Conservation (phyloP, 2,329 filamentous ascomycete genomes). For the Fusarium compactum region DNA sequence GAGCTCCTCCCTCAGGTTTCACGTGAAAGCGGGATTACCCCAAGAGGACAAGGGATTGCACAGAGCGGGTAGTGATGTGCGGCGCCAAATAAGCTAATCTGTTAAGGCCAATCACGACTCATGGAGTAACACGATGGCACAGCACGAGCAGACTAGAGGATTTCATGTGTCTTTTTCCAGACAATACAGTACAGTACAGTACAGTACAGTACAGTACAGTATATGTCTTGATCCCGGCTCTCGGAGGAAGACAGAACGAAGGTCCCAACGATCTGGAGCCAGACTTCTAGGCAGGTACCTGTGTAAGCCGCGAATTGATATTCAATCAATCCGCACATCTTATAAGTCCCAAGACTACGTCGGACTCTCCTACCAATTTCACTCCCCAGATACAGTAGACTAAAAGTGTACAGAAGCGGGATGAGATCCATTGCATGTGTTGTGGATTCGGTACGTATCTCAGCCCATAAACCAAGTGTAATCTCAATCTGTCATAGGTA, state of each 20-base stretch:
- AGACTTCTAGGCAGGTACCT: no score
- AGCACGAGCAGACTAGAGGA: conserved; percentile 10
- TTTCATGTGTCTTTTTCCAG: not conserved
- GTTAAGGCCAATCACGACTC: conserved; percentile 19
- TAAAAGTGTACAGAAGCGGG: not conserved
- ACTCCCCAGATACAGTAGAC: not conserved
- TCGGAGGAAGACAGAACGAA: conserved; percentile 23
- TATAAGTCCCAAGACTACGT: not conserved
- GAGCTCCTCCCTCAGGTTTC: conserved; percentile 32
- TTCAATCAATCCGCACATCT: not conserved
- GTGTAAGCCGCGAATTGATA: not conserved
- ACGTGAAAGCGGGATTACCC: conserved; percentile 28
- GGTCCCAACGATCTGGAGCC: conserved; percentile 1
- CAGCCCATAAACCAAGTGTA: conserved; percentile 34
- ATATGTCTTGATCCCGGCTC: conserved; percentile 39
- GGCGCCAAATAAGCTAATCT: conserved; percentile 33
- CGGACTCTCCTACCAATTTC: conserved; percentile 22
- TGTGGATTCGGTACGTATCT: conserved; percentile 35
- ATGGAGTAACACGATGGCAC: conserved; percentile 13
- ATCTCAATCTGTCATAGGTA: conserved; percentile 44
- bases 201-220: not conserved
- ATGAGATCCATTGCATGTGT: conserved; percentile 10
- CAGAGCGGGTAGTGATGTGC: conserved; percentile 21
- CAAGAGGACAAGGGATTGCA: conserved; percentile 6
- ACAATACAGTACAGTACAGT: not conserved